These are phyloP conservation scores for Botrytis galanthina DNA, from an alignment of 2,329 filamentous ascomycete genomes.

Conservation along the genomic window DNA sequence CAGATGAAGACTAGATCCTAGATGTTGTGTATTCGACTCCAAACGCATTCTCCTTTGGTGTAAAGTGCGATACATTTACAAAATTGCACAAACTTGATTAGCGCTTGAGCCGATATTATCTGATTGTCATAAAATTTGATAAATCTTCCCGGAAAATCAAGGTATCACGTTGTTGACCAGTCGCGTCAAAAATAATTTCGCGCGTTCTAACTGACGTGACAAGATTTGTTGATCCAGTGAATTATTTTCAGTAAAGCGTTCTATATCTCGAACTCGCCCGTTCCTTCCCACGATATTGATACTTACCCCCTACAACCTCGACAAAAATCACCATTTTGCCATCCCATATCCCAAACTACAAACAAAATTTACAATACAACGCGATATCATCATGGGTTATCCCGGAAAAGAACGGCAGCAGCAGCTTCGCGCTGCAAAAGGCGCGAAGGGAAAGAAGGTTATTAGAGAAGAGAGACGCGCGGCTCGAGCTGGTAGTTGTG, in stretches of 20 bases:
- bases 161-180: background rate
- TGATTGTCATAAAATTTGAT: background rate
- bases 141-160: background rate
- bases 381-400: background rate
- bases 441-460: background rate
- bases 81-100: background rate
- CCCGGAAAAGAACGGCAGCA: background rate
- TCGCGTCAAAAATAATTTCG: background rate
- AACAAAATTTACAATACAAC: background rate
- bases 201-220: background rate
- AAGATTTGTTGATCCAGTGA: background rate
- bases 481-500: background rate
- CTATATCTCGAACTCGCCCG: background rate
- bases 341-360: background rate
- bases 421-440: background rate
- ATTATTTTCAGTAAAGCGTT: background rate
- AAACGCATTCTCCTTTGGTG: background rate
- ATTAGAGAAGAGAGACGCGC: background rate
- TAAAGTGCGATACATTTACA: accelerated
- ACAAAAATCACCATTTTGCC: background rate
- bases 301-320: background rate
- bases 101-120: background rate
- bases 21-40: background rate
- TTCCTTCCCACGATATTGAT: background rate
- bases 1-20: background rate